phyloP scores from a whole-genome alignment of 75 land plant species.

The Cunninghamia lanceolata region DNA sequence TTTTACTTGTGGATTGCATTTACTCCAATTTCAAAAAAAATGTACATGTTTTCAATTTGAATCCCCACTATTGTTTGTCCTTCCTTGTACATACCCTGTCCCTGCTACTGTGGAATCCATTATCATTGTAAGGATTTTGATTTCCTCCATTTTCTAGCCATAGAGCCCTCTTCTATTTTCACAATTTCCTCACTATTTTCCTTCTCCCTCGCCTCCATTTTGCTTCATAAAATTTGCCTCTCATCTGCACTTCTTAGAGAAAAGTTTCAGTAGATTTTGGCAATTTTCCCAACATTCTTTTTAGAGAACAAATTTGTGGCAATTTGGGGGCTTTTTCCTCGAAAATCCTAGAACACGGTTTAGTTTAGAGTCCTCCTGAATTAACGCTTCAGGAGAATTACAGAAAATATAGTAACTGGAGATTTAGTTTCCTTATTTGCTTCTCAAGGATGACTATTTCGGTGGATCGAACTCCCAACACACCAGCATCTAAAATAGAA shows the following conservation, averaged over 20 bases:
- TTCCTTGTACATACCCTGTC: no score
- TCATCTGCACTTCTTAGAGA: background rate
- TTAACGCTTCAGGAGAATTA: background rate
- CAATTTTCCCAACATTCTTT: background rate
- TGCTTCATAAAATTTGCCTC: background rate
- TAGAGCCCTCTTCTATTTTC: background rate
- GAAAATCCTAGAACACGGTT: background rate
- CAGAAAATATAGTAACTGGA: background rate
- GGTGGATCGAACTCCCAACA: slow-evolving; percentile 41
- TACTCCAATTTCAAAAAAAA: no score
- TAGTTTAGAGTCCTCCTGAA: background rate
- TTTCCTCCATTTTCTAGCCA: no score
- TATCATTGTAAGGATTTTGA: no score
- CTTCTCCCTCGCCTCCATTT: background rate
- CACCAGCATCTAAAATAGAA: slow-evolving; percentile 20
- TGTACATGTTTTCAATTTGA: no score
- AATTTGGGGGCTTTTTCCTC: background rate
- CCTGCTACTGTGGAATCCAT: no score
- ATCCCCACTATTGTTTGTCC: no score
- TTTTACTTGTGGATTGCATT: no score
- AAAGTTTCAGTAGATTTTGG: background rate
- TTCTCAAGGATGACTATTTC: background rate
- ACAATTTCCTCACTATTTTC: background rate
- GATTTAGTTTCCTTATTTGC: background rate
- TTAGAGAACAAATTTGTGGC: background rate